Evolutionary conservation across 768 basidiomycete species (phyloP), one percentile per base, ranked within the genome.

Genomic region (Chalciporus pseudorubinellus): DNA sequence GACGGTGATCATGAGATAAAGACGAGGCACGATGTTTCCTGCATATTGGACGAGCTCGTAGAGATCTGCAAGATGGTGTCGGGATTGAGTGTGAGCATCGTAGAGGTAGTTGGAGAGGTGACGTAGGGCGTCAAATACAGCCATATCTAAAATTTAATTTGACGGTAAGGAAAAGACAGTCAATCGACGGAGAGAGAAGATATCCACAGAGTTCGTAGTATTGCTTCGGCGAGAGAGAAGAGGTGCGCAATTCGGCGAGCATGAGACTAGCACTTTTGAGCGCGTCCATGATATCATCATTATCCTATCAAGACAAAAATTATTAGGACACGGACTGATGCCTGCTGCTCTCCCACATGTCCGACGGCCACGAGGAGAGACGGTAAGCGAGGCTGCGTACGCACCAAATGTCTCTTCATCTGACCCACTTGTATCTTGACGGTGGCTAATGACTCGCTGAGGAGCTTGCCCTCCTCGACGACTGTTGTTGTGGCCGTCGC

Each of bases 41-140:
- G 93, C 93, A 68, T 95, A 99, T 81, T 99, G 97, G n/a, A 99
- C 97, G 56, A 98, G 84, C 69, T 99, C 97, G 73, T 99, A 99
- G 39, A 99, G 78, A 77, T 99, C 97, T 41, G 97, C 97, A 51
- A 99, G 82, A 60, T 98, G 97, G 68, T 99, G 95, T 66, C 87
- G 83, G 44, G 87, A 85, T 53, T 89, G 84, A 20, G 83, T 85
- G 72, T 99, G 97, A 3, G 95, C 95, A 54, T 98, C 97, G 62
- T 92, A 94, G 54, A 99, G 84, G 70, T 98, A 98, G 66, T 93
- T 95, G 24, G 93, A 90, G 48, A 99, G 84, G 66, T 98, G 87
- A 60, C 95, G 82, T 44, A 99, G 78, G 36, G 93, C 93, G 67
- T 99, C 97, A 71, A 98, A 98, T 45, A 99, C 93, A 56, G 93